phyloP scores from a whole-genome alignment of 2,329 filamentous ascomycete species.

The Bipolaris zeicola region DNA sequence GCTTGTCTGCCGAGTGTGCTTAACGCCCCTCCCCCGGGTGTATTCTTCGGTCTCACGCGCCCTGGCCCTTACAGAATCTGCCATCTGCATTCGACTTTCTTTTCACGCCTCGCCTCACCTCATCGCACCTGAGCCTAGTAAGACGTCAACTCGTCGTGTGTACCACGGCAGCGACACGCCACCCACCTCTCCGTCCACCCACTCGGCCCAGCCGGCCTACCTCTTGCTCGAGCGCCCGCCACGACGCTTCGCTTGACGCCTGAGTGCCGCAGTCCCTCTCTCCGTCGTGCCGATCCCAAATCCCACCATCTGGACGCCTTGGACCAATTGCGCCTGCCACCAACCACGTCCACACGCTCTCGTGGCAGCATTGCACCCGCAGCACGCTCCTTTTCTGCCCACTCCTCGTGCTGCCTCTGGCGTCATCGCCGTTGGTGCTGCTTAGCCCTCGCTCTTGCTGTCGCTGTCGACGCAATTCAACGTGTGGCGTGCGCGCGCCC shows the following conservation, averaged over 20 bases:
- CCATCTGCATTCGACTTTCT: conserved; percentile 19
- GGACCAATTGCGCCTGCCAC: conserved; percentile 15
- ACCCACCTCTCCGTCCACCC: conserved; percentile 23
- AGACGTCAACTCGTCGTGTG: conserved; percentile 29
- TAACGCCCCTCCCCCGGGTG: conserved; percentile 4
- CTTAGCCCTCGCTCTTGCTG: not conserved
- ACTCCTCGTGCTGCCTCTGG: conserved; percentile 25
- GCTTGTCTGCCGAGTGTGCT: conserved; percentile 21
- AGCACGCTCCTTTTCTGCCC: conserved; percentile 27
- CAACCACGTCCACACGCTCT: conserved; percentile 14
- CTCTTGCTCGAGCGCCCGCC: conserved; percentile 18
- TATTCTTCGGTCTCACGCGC: conserved; percentile 13
- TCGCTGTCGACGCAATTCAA: not conserved
- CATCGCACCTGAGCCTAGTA: conserved; percentile 21
- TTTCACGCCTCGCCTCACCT: conserved; percentile 24
- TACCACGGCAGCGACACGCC: conserved; percentile 30
- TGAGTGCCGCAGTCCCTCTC: conserved; percentile 27
- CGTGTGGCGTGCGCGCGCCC: not conserved
- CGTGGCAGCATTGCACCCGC: conserved; percentile 43
- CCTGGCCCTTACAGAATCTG: conserved; percentile 5
- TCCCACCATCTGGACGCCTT: conserved; percentile 33
- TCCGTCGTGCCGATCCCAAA: conserved; percentile 26
- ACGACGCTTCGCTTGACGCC: conserved; percentile 28
- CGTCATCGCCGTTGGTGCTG: conserved; percentile 5
- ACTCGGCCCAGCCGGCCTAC: conserved; percentile 13